Evolutionary conservation across 2,329 filamentous ascomycete species (phyloP), one percentile per base, ranked within the genome.

Genomic region (Incumbomyces lentus): DNA sequence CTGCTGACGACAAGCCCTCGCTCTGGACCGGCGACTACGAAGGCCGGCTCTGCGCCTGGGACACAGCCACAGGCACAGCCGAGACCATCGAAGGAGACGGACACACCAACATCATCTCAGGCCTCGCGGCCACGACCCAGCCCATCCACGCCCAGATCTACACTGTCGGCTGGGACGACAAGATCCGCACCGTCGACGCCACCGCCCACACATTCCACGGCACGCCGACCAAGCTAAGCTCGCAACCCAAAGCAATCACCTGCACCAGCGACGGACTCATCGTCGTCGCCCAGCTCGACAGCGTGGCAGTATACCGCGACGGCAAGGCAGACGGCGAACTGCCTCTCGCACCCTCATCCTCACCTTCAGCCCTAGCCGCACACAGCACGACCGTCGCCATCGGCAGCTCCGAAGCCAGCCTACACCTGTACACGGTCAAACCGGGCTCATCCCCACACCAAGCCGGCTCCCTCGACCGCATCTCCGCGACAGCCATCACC

Each of bases 131-230:
- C 1, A 70, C 70, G 6, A 22, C 49, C 14, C 34, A 50, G 5
- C 37, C 39, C 18, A 61, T 71, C 2, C 57, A 60, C 38, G 66
- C 79, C 30, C 75, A 79, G 54, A 78, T 87, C n/a, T 89, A 86
- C 68, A 90, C 82, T 59, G 84, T 90, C 44, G 89, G 82, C 52
- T 98, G 90, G 92, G 92, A 98, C 61, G 92, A 98, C 63, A 87
- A 82, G 1, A 72, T 96, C 31, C 82, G 88, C 52, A 82, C 78
- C 36, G 74, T 93, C 31, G 88, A 94, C 54, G 74, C 83, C 49
- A 74, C 79, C 1, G 78, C 82, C 44, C 82, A 79, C 58, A 85
- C 81, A 0, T 95, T 93, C 63, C 74, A 81, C 5, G 86, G 84
- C 46, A 73, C 74, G 41, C 71, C 78, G 1, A 67, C 74, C 29